phyloP scores from a whole-genome alignment of 1,284 basidiomycete species.

The Cystobasidium sp. region DNA sequence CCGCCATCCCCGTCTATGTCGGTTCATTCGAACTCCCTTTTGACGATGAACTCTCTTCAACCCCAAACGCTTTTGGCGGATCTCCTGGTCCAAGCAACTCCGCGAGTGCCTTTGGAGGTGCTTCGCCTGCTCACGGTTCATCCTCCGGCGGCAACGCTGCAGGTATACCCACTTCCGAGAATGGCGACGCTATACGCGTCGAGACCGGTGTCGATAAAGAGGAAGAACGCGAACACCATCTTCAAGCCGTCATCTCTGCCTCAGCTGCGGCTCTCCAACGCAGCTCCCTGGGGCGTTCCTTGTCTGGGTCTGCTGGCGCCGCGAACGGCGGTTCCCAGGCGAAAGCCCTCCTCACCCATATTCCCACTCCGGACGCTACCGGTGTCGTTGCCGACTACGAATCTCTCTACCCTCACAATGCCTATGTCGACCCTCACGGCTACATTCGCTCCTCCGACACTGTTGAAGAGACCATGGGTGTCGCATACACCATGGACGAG shows the following conservation, averaged over 20 bases:
- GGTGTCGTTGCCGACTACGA: slow-evolving; percentile 71
- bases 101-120: slow-evolving; percentile 20
- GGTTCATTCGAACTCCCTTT: slow-evolving; percentile 50
- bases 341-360: slow-evolving; percentile 61
- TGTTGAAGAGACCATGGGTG: slow-evolving; percentile 76
- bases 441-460: slow-evolving; percentile 87
- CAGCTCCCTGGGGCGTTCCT: slow-evolving; percentile 19
- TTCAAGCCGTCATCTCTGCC: slow-evolving; percentile 81
- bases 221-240: slow-evolving; percentile 69
- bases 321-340: neutral
- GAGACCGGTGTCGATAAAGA: slow-evolving; percentile 57
- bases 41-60: slow-evolving; percentile 49
- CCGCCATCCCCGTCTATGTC: slow-evolving; percentile 52
- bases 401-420: slow-evolving; percentile 67
- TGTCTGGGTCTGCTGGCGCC: slow-evolving; percentile 5
- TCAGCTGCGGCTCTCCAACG: slow-evolving; percentile 62
- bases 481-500: slow-evolving; percentile 88
- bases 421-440: slow-evolving; percentile 75
- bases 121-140: slow-evolving; percentile 15
- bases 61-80: slow-evolving; percentile 39
- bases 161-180: slow-evolving; percentile 22
- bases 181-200: slow-evolving; percentile 46
- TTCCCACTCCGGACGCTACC: slow-evolving; percentile 88
- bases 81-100: slow-evolving; percentile 39
- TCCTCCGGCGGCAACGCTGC: neutral